phyloP scores from a whole-genome alignment of 768 basidiomycete genomes.

The Lyophyllum semitale region DNA sequence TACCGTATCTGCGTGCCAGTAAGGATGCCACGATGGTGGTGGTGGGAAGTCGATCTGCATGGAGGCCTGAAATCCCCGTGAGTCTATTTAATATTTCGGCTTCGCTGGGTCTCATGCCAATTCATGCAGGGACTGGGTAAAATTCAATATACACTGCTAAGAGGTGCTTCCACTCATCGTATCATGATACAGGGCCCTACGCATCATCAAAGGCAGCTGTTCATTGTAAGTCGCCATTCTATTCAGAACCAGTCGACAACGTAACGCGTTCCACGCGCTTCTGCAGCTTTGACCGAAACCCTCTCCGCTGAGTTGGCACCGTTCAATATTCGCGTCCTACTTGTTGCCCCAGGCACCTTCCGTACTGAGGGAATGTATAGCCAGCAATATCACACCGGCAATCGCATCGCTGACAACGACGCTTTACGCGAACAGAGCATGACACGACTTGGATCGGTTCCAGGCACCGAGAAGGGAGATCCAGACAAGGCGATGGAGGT shows the following conservation, averaged over 20 bases:
- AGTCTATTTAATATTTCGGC: conserved; percentile 19
- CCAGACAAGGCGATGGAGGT: conserved; percentile 59
- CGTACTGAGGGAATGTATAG: conserved; percentile 59
- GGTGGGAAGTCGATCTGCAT: conserved; percentile 57
- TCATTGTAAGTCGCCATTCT: conserved; percentile 38
- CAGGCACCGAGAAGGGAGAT: conserved; percentile 54
- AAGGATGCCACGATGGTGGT: conserved; percentile 46
- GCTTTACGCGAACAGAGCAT: conserved; percentile 34
- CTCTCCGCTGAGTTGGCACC: conserved; percentile 54
- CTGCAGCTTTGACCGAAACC: conserved; percentile 59
- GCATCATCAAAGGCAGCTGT: conserved; percentile 62
- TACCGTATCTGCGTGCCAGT: conserved; percentile 53
- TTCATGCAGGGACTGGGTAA: conserved; percentile 34
- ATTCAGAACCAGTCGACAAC: not conserved
- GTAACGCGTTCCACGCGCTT: not conserved
- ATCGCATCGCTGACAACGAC: conserved; percentile 54
- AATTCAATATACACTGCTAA: not conserved
- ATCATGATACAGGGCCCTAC: conserved; percentile 39
- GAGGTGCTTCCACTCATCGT: conserved; percentile 11
- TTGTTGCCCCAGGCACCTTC: conserved; percentile 63
- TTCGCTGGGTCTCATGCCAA: not conserved
- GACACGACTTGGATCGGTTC: conserved; percentile 32
- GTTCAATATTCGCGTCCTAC: conserved; percentile 55
- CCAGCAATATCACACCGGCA: conserved; percentile 34
- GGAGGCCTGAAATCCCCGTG: conserved; percentile 47